A percentile compares a stretch with the other conserved stretches of the same genome.
phyloP scores from a whole-genome alignment of 805 yeast genomes.

The Hanseniaspora jakobsenii region DNA sequence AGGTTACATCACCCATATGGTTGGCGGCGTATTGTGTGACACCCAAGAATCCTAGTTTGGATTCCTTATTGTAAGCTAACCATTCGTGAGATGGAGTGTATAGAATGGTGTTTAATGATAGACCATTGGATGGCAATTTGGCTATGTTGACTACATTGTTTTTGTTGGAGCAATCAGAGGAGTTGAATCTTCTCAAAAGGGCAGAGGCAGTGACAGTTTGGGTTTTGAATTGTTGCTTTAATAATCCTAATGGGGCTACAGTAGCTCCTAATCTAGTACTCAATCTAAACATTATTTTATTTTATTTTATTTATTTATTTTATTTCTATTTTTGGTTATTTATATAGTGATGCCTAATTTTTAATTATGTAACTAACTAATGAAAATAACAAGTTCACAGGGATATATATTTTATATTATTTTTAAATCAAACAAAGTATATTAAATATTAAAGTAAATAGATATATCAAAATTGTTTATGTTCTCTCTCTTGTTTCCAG shows the following conservation, averaged over 20 bases:
- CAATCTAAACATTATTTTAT: constrained; percentile 11
- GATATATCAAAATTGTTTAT: no score
- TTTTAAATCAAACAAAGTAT: no score
- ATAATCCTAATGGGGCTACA: constrained; percentile 4
- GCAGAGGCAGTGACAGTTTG: no score
- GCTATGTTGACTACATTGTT: constrained; percentile 9
- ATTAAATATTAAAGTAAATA: no score
- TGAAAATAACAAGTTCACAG: no score
- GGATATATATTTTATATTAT: no score
- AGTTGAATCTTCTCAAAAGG: no score
- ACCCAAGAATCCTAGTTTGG: constrained; percentile 66
- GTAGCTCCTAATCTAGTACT: constrained; percentile 7
- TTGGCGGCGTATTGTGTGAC: constrained; percentile 91
- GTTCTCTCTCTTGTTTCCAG: no score
- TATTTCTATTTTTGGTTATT: no score
- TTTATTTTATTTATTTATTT: no score
- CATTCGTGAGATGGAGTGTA: constrained; percentile 91
- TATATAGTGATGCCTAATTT: no score
- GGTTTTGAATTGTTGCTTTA: constrained; percentile 2
- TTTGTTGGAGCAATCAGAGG: constrained; percentile 13
- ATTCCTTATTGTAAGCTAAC: constrained; percentile 77
- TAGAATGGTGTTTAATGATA: constrained; percentile 25
- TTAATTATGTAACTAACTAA: no score
- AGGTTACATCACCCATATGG: constrained; percentile 94
- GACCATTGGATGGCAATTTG: constrained; percentile 10